A percentile compares a stretch with the other conserved stretches of the same genome.
Evolutionary conservation across 1,284 basidiomycete genomes (phyloP).

Genomic region (Sporisorium reilianum): DNA sequence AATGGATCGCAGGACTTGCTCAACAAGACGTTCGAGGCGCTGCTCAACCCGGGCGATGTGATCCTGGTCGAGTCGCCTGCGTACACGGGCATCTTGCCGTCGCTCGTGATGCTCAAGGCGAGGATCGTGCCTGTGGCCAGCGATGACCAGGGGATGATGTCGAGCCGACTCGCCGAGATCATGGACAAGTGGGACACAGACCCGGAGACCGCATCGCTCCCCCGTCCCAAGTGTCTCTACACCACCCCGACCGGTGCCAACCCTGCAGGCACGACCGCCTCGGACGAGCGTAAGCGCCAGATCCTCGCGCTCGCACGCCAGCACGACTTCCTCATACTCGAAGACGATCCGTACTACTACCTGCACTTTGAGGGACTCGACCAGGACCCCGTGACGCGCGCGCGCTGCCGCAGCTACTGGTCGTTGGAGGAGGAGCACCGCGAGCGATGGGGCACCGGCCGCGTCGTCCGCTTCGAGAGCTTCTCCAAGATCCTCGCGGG

Average conservation of each 20-base stretch:
- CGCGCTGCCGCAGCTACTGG: slow-evolving; percentile 59
- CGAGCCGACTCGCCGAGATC: slow-evolving; percentile 76
- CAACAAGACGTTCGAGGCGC: slow-evolving; percentile 73
- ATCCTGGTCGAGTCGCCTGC: slow-evolving; percentile 87
- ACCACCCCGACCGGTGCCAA: slow-evolving; percentile 74
- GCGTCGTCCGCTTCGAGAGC: slow-evolving; percentile 66
- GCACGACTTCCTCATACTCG: slow-evolving; percentile 53
- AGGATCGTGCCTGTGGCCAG: slow-evolving; percentile 75
- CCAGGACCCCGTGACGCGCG: slow-evolving; percentile 55
- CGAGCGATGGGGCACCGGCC: slow-evolving; percentile 59
- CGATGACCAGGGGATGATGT: slow-evolving; percentile 81
- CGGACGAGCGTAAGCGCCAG: slow-evolving; percentile 78
- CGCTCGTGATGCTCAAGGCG: slow-evolving; percentile 48
- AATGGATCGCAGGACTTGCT: slow-evolving; percentile 88
- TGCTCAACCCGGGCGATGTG: slow-evolving; percentile 84
- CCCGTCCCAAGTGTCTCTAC: slow-evolving; percentile 84
- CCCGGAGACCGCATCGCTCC: slow-evolving; percentile 72
- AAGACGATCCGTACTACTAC: slow-evolving; percentile 66
- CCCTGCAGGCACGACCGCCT: slow-evolving; percentile 66
- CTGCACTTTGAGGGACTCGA: slow-evolving; percentile 62
- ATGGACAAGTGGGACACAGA: slow-evolving; percentile 80
- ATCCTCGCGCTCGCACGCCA: slow-evolving; percentile 76
- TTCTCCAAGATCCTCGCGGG: slow-evolving; percentile 75
- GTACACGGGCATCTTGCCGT: slow-evolving; percentile 72
- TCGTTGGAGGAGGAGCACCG: slow-evolving; percentile 60